Evolutionary conservation across 768 basidiomycete species (phyloP), one percentile per base, ranked within the genome.

Genomic region (Zangia roseola): DNA sequence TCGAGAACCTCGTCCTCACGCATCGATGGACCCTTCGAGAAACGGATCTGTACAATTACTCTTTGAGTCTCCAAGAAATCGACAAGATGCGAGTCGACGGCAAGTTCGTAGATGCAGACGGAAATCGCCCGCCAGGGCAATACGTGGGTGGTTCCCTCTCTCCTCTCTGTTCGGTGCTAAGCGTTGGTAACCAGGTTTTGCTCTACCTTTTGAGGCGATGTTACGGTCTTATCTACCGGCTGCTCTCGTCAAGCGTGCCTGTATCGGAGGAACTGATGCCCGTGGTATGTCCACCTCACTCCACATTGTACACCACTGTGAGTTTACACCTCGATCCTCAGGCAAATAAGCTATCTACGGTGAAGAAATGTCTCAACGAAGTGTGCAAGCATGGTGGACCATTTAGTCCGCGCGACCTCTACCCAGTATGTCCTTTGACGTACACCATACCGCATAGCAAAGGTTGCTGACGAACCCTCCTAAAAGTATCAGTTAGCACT

Each of bases 241-340:
- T 99, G 41, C 80, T 99, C 53, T 94, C 93, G 21, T 93, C 93
- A 17, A 92, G 90, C 54, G 95, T 97, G 70, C 97, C 97, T 0
- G 94, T 99, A 3, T 95, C 93, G 0, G 97, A 99, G 69, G 97
- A 98, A 68, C 73, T 99, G 14, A 98, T 97, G 90, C 94, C 94
- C 6, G 81, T 97, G 33, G 94, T 94, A 68, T 47, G 81, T 63
- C 34, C 62, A 53, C 36, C 16, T 46, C 30, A 0, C 19, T 31
- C 44, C 2, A 45, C 19, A 38, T 17, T 9, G 8, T 8, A 20
- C 12, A 4, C 19, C 34, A 36, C 14, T 33, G 12, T 28, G 21
- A 26, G 31, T 43, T 58, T 37, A 41, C 19, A 21, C 40, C 30
- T 0, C n/a, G 9, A 31, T 35, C 42, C 26, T 3, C 54, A 95